Evolutionary conservation across 306 rosid species (phyloP), one percentile per base, ranked within the genome.

Genomic region (Pyrus bretschneideri): DNA sequence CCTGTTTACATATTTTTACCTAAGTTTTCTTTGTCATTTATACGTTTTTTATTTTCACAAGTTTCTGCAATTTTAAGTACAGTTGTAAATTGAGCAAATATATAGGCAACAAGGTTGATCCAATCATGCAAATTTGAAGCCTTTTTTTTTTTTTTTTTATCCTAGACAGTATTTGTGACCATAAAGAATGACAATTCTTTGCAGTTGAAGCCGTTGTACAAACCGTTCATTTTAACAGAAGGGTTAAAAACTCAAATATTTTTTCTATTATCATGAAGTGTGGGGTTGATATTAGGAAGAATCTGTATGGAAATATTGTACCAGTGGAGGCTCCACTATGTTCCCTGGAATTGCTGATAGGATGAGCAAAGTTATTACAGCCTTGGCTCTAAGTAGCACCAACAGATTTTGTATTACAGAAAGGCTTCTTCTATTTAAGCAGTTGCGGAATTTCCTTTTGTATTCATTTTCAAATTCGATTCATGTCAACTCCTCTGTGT

Each of bases 341-440:
- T 35, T 35, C 38, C 9, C 9, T 35, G 2, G 38, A 35, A 35
- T 35, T 35, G 38, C 9, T 35, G 0, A 35, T 35, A 6, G 38
- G 38, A 35, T 1, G 2, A 35, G 9, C 9, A 35, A 35, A 35
- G 38, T 6, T 9, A 35, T 35, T 35, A 35, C 9, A 6, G 9
- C 0, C 38, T 35, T 6, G 38, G 38, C 8, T 35, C 38, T 9
- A 35, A 35, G 9, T 35, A 35, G 8, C 38, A 35, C 9, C 38
- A 3, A 42, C 85, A 87, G 77, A 81, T 81, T 80, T 83, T 77
- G 83, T 74, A 79, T 72, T 74, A 80, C 84, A 83, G 58, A 83
- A 81, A 68, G 83, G 82, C 85, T 82, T 82, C 85, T 84, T 82
- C 82, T 52, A 81, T 61, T 84, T 79, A 75, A 82, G 79, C 83